Evolutionary conservation across 305 asterid genomes (phyloP).

Genomic region (Coffea humblotiana): DNA sequence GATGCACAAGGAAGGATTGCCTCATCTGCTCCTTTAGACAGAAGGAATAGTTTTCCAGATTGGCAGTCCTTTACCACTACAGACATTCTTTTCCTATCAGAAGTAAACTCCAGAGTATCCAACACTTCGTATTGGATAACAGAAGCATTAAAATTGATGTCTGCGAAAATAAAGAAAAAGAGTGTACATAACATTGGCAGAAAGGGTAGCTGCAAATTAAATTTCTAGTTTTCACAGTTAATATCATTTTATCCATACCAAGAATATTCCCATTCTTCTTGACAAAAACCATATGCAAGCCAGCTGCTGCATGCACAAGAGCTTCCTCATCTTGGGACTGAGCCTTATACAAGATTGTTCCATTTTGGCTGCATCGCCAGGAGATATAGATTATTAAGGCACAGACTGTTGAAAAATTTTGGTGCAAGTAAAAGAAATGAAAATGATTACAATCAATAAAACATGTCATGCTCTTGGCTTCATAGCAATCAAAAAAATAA

Average conservation of each 20-base stretch:
- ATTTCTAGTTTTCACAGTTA: slow-evolving; percentile 3
- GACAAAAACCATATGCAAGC: slow-evolving; percentile 67
- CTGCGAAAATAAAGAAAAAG: slow-evolving; percentile 49
- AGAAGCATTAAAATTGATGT: slow-evolving; percentile 66
- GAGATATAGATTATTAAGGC: slow-evolving; percentile 13
- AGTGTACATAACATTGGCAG: slow-evolving; percentile 13
- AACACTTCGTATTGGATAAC: slow-evolving; percentile 73
- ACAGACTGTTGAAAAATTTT: not conserved
- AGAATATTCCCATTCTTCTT: slow-evolving; percentile 66
- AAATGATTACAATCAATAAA: not conserved
- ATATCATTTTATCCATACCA: slow-evolving; percentile 47
- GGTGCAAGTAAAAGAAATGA: slow-evolving; percentile 21
- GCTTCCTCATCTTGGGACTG: slow-evolving; percentile 99
- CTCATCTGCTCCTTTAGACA: slow-evolving; percentile 98
- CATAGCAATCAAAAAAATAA: not conserved
- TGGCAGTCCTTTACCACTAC: slow-evolving; percentile 75
- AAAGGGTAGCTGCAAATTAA: slow-evolving; percentile 20
- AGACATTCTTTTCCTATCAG: slow-evolving; percentile 97
- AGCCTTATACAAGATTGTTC: slow-evolving; percentile 76
- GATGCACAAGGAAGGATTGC: slow-evolving; percentile 73
- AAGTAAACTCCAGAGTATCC: slow-evolving; percentile 90
- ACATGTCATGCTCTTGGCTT: not conserved
- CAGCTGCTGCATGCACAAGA: slow-evolving; percentile 93
- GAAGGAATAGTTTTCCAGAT: slow-evolving; percentile 62
- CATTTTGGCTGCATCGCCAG: slow-evolving; percentile 55